Conservation (phyloP, 805 yeast genomes). For the Kluyveromyces nonfermentans region DNA sequence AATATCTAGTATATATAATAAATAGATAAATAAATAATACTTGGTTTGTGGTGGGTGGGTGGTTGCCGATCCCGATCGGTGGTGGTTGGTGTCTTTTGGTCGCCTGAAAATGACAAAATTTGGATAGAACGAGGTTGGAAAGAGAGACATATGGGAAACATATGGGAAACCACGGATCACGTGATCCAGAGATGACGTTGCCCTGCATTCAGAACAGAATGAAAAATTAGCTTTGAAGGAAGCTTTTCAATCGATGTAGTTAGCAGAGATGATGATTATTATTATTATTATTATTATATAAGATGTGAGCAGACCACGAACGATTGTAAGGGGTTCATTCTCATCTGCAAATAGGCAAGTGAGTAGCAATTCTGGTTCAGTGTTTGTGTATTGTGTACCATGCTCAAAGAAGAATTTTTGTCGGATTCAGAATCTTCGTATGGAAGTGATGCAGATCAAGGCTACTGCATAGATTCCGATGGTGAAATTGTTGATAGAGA, state of each 20-base stretch:
- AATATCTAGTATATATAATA: too few relatives aligned
- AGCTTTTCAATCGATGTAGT: not conserved
- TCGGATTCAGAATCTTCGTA: not conserved
- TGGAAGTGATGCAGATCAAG: not conserved
- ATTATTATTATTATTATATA: too few relatives aligned
- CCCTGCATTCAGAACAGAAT: not conserved
- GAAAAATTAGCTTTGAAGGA: not conserved
- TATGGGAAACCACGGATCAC: not conserved
- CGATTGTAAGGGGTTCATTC: not conserved
- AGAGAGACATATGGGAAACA: not conserved
- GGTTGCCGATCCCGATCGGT: conserved; percentile 4
- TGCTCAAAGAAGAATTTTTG: not conserved
- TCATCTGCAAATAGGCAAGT: not conserved
- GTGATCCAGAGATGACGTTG: too few relatives aligned
- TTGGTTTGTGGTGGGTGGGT: too few relatives aligned
- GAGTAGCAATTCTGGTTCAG: not conserved
- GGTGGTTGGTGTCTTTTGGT: conserved; percentile 4
- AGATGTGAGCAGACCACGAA: too few relatives aligned
- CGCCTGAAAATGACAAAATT: not conserved
- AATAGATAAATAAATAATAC: too few relatives aligned
- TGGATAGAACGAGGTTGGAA: not conserved
- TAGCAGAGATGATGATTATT: not conserved
- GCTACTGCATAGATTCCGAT: not conserved
- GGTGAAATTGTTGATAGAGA: not conserved
- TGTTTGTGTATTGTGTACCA: not conserved